Percentiles rank a stretch among this genome's conserved stretches.
Evolutionary conservation across 495 filamentous ascomycete genomes (phyloP).

Genomic region (Annulohypoxylon bovei): DNA sequence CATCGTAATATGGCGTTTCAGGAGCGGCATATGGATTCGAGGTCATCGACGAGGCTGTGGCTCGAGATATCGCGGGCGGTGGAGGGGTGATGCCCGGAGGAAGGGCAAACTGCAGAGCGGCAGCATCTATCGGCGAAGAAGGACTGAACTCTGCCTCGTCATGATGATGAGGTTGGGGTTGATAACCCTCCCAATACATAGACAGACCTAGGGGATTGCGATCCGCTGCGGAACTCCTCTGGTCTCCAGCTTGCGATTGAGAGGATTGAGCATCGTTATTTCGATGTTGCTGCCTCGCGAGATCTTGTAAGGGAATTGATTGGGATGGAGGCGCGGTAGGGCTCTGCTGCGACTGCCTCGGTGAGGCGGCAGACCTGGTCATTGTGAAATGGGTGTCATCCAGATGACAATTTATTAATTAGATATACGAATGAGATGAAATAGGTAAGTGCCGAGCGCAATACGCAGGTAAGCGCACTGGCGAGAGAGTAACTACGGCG

Average conservation of each 20-base stretch:
- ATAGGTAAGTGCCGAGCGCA: slow-evolving; percentile 30
- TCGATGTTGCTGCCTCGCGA: slow-evolving; percentile 69
- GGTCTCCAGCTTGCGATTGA: slow-evolving; percentile 46
- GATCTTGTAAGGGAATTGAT: slow-evolving; percentile 86
- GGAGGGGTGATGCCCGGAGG: slow-evolving; percentile 55
- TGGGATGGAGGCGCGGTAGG: slow-evolving; percentile 61
- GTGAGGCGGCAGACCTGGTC: slow-evolving; percentile 44
- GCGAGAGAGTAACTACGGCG: slow-evolving; percentile 25
- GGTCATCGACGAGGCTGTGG: slow-evolving; percentile 40
- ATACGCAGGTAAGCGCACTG: slow-evolving; percentile 35
- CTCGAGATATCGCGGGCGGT: slow-evolving; percentile 24
- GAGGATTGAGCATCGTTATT: slow-evolving; percentile 27
- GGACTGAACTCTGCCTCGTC: slow-evolving; percentile 45
- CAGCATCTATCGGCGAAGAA: slow-evolving; percentile 56
- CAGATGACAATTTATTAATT: slow-evolving; percentile 35
- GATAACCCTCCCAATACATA: slow-evolving; percentile 59
- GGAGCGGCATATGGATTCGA: slow-evolving; percentile 52
- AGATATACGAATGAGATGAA: slow-evolving; percentile 13
- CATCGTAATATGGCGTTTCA: slow-evolving; percentile 60
- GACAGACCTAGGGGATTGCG: slow-evolving; percentile 55
- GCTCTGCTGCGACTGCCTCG: slow-evolving; percentile 43
- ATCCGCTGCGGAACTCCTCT: slow-evolving; percentile 41
- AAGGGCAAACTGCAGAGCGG: slow-evolving; percentile 59
- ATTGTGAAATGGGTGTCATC: slow-evolving; percentile 43
- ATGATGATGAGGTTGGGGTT: slow-evolving; percentile 37